Percentiles rank a stretch among this genome's conserved stretches.
Conservation (phyloP, 345 rosid species). For the Brassica incana region DNA sequence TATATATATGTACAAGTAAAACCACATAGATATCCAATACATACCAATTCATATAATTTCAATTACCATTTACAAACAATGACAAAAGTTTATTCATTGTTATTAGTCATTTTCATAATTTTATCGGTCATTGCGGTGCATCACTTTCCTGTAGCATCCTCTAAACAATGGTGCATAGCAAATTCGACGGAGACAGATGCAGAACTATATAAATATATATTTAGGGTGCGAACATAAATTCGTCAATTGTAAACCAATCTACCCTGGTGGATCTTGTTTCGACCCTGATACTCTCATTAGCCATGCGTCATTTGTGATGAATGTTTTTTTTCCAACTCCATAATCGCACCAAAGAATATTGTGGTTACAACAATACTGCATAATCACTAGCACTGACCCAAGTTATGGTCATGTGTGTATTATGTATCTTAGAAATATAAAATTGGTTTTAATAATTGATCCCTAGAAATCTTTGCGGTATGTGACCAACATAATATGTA, state of each 20-base stretch:
- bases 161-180: not conserved
- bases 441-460: not conserved
- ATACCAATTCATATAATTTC: not conserved
- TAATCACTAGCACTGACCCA: not conserved
- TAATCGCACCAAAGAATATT: slow-evolving; percentile 8
- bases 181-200: not conserved
- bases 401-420: not conserved
- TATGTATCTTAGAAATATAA: not conserved
- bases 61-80: not conserved
- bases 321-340: slow-evolving; percentile 1
- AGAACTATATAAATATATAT: not conserved
- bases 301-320: slow-evolving; percentile 53
- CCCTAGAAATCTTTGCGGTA: not conserved
- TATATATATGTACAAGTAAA: not conserved
- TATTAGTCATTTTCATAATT: not conserved
- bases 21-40: not conserved
- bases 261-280: slow-evolving; percentile 70
- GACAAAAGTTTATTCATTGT: not conserved
- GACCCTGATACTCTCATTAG: slow-evolving; percentile 58
- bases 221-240: not conserved
- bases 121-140: not conserved
- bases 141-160: not conserved
- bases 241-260: slow-evolving; percentile 54
- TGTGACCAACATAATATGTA: not conserved
- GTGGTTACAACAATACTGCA: not conserved